These are phyloP conservation scores for Xanthoceras sorbifolium DNA, from an alignment of 345 rosid genomes.

Conservation along the genomic window DNA sequence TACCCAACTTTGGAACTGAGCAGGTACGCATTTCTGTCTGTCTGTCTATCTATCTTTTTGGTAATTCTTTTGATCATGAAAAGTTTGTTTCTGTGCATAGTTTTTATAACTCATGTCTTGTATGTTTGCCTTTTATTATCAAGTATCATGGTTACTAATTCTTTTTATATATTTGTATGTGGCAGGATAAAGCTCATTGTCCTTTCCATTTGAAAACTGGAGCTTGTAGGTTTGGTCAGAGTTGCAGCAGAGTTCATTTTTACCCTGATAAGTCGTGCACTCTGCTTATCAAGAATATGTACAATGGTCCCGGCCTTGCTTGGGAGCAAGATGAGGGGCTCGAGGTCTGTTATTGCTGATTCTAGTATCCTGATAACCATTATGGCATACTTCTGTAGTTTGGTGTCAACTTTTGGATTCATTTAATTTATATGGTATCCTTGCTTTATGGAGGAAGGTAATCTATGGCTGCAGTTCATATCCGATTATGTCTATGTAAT, in stretches of 20 bases:
- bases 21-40: constrained; percentile 45
- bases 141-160: constrained; percentile 15
- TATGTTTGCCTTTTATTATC: background rate
- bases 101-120: background rate
- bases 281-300: constrained; percentile 91
- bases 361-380: constrained; percentile 79
- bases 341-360: constrained; percentile 92
- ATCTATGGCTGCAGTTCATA: constrained; percentile 1
- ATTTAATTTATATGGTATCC: background rate
- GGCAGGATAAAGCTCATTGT: constrained; percentile 96
- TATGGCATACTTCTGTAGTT: background rate
- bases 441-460: background rate
- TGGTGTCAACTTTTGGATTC: background rate
- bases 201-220: constrained; percentile 98
- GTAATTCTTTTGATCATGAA: background rate
- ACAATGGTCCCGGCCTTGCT: constrained; percentile 89
- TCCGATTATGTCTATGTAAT: background rate
- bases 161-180: constrained; percentile 7
- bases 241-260: constrained; percentile 97
- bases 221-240: constrained; percentile 93
- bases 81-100: background rate
- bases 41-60: background rate
- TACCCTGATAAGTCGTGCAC: constrained; percentile 89
- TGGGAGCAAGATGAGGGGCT: constrained; percentile 99
- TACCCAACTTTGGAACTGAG: constrained; percentile 95